phyloP scores from a whole-genome alignment of 768 basidiomycete genomes.

The Floccularia luteovirens region DNA sequence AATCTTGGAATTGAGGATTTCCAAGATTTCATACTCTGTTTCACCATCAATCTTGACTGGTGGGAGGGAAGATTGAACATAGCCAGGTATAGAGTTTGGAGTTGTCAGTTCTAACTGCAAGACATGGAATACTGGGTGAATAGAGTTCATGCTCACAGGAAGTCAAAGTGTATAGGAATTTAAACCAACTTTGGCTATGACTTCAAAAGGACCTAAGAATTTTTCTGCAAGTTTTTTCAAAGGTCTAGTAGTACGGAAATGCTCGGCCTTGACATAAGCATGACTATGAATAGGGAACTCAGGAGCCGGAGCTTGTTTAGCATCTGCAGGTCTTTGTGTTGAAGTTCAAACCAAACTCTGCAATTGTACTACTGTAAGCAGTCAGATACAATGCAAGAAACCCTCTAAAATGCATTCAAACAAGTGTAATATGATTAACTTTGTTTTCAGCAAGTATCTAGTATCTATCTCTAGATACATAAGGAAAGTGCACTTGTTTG shows the following conservation, averaged over 20 bases:
- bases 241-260: neutral
- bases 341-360: too few relatives aligned
- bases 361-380: too few relatives aligned
- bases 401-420: too few relatives aligned
- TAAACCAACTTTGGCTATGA: slow-evolving; percentile 11
- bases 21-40: neutral
- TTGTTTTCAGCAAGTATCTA: too few relatives aligned
- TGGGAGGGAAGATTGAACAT: neutral
- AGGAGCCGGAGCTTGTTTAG: neutral
- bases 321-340: neutral
- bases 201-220: slow-evolving; percentile 11
- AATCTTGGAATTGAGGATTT: slow-evolving; percentile 2
- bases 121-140: slow-evolving; percentile 15
- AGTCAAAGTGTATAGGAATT: slow-evolving; percentile 13
- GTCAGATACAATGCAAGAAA: too few relatives aligned
- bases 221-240: slow-evolving; percentile 6
- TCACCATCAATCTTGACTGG: neutral
- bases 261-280: slow-evolving; percentile 6
- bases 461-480: too few relatives aligned
- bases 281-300: slow-evolving; percentile 7
- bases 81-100: neutral
- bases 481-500: too few relatives aligned
- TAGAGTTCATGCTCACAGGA: slow-evolving; percentile 9
- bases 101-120: slow-evolving; percentile 4
- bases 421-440: too few relatives aligned